phyloP scores from a whole-genome alignment of 148 eudicot species.

The Selenicereus undatus region DNA sequence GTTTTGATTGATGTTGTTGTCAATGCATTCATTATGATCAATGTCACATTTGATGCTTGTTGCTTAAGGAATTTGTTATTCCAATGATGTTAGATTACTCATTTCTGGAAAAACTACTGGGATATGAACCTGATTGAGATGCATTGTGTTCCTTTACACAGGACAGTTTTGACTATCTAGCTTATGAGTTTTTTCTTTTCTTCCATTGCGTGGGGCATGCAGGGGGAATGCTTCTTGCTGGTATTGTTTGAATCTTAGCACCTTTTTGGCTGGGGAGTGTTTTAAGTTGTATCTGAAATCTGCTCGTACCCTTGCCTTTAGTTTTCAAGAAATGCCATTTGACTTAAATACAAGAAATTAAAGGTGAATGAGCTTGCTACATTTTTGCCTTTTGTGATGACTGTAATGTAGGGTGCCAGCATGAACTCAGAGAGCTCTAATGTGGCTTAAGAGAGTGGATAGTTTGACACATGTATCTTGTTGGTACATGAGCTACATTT shows the following conservation, averaged over 20 bases:
- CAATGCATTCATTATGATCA: slow-evolving; percentile 14
- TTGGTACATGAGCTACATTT: background rate
- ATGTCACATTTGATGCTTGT: slow-evolving; percentile 4
- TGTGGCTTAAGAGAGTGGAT: background rate
- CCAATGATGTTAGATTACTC: background rate
- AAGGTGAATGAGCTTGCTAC: background rate
- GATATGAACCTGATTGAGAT: background rate
- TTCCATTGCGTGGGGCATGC: background rate
- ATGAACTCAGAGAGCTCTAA: slow-evolving; percentile 1
- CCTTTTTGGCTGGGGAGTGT: background rate
- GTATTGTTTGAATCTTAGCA: background rate
- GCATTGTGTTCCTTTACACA: background rate
- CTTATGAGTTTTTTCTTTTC: background rate
- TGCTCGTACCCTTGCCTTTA: background rate
- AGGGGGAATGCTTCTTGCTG: slow-evolving; percentile 5
- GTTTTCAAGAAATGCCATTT: background rate
- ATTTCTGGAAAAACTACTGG: background rate
- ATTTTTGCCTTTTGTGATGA: background rate
- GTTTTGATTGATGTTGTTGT: slow-evolving; percentile 11
- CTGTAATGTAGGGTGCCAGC: background rate
- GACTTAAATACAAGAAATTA: background rate
- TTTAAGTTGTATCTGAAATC: background rate
- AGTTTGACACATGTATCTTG: background rate
- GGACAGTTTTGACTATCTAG: background rate
- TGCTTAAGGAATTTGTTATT: background rate